These are phyloP conservation scores for Fusarium sp. DNA, from an alignment of 2,329 filamentous ascomycete genomes.

Conservation along the genomic window DNA sequence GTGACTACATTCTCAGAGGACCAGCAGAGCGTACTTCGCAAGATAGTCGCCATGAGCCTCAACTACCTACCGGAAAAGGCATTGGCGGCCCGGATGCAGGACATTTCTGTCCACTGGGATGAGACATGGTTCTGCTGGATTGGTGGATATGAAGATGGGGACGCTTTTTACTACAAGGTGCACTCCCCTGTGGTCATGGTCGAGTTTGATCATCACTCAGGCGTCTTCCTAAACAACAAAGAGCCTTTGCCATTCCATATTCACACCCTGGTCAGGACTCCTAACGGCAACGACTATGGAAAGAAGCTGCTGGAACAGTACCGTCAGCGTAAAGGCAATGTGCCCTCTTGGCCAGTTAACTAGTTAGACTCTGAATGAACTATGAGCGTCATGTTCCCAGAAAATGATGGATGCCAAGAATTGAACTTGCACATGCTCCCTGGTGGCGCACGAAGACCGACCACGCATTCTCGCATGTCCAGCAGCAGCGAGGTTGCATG, in stretches of 20 bases:
- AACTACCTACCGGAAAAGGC: slow-evolving; percentile 17
- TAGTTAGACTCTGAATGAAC: background rate
- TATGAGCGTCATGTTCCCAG: background rate
- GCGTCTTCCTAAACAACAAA: slow-evolving; percentile 78
- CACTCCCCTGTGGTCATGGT: slow-evolving; percentile 79
- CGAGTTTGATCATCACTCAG: slow-evolving; percentile 83
- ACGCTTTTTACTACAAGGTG: slow-evolving; percentile 81
- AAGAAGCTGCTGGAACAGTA: slow-evolving; percentile 47
- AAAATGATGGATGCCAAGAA: background rate
- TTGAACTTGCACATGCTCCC: background rate
- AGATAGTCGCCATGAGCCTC: slow-evolving; percentile 4
- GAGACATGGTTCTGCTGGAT: slow-evolving; percentile 86
- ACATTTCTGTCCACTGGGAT: slow-evolving; percentile 64
- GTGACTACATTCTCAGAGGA: background rate
- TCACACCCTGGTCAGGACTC: slow-evolving; percentile 77
- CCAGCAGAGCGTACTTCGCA: slow-evolving; percentile 9
- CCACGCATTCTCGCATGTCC: background rate
- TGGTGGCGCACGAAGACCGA: background rate
- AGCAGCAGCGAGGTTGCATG: background rate
- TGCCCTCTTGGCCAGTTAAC: background rate
- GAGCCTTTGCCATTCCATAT: slow-evolving; percentile 81
- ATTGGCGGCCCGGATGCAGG: slow-evolving; percentile 54
- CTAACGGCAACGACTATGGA: slow-evolving; percentile 82
- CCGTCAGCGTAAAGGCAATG: background rate
- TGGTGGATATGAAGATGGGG: slow-evolving; percentile 72